phyloP scores from a whole-genome alignment of 1,284 basidiomycete species.

The Peniophora sp. region DNA sequence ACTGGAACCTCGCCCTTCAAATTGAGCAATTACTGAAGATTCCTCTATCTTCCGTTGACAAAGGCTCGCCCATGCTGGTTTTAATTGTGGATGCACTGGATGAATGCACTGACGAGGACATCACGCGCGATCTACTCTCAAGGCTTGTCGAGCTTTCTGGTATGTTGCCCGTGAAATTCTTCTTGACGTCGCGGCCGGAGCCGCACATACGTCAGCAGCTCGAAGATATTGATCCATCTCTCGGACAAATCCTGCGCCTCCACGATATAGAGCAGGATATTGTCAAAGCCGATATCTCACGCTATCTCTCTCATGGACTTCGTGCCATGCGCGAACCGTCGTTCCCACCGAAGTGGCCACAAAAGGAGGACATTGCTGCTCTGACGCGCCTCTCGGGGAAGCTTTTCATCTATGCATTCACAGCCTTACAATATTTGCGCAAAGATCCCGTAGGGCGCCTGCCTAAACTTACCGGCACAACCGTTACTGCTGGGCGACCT shows the following conservation, averaged over 20 bases:
- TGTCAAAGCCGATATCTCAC: not conserved
- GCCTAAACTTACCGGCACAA: not conserved
- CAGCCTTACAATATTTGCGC: not conserved
- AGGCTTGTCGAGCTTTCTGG: not conserved
- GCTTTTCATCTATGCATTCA: slow-evolving; percentile 2
- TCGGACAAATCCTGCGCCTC: not conserved
- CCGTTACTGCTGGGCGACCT: not conserved
- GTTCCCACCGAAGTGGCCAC: not conserved
- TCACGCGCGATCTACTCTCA: not conserved
- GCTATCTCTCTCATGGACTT: not conserved
- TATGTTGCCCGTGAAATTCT: not conserved
- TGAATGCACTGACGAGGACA: not conserved
- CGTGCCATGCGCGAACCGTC: not conserved
- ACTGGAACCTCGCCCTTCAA: not conserved
- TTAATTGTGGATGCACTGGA: not conserved
- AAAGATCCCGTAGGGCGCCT: not conserved
- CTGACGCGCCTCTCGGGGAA: not conserved
- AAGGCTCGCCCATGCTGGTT: not conserved
- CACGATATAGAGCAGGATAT: not conserved
- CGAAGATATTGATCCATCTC: not conserved
- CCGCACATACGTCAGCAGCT: not conserved
- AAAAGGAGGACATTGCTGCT: not conserved
- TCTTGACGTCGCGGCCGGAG: slow-evolving; percentile 1
- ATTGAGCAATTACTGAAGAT: not conserved
- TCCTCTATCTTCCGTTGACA: not conserved